Evolutionary conservation across 768 basidiomycete genomes (phyloP).

Genomic region (Boletus rubescentipes): DNA sequence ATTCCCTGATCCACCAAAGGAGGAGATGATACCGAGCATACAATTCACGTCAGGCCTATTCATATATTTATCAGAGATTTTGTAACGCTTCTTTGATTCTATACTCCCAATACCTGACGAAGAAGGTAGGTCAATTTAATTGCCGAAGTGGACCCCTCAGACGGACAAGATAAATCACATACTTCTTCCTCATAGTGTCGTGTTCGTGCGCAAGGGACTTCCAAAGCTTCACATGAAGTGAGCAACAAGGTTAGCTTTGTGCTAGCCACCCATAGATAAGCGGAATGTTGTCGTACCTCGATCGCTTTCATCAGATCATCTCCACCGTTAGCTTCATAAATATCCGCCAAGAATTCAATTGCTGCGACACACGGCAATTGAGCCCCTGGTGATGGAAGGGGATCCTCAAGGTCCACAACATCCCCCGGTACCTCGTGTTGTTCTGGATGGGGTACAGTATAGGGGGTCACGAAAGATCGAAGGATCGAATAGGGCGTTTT

Average conservation of each 20-base stretch:
- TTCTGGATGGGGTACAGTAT: constrained; percentile 43
- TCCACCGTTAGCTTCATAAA: constrained; percentile 58
- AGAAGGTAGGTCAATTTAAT: constrained; percentile 25
- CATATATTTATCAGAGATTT: constrained; percentile 22
- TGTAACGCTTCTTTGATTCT: constrained; percentile 56
- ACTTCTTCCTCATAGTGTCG: constrained; percentile 80
- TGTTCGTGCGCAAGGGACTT: constrained; percentile 63
- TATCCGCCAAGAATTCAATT: constrained; percentile 83
- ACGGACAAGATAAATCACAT: constrained; percentile 18
- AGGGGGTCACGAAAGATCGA: constrained; percentile 61
- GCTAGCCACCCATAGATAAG: background rate
- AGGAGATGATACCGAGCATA: constrained; percentile 1
- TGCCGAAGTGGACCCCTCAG: constrained; percentile 16
- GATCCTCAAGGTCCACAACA: constrained; percentile 72
- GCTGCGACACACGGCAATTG: constrained; percentile 77
- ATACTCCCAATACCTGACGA: constrained; percentile 71
- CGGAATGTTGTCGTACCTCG: constrained; percentile 39
- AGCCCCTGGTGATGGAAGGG: constrained; percentile 60
- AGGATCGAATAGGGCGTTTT: constrained; percentile 56
- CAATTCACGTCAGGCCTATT: constrained; percentile 8
- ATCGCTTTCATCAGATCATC: constrained; percentile 46
- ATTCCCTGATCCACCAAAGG: background rate
- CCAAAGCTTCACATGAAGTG: constrained; percentile 54
- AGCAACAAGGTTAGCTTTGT: constrained; percentile 12
- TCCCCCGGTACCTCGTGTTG: constrained; percentile 37